phyloP scores from a whole-genome alignment of 2,329 filamentous ascomycete species.

The Cordyceps fumosorosea region DNA sequence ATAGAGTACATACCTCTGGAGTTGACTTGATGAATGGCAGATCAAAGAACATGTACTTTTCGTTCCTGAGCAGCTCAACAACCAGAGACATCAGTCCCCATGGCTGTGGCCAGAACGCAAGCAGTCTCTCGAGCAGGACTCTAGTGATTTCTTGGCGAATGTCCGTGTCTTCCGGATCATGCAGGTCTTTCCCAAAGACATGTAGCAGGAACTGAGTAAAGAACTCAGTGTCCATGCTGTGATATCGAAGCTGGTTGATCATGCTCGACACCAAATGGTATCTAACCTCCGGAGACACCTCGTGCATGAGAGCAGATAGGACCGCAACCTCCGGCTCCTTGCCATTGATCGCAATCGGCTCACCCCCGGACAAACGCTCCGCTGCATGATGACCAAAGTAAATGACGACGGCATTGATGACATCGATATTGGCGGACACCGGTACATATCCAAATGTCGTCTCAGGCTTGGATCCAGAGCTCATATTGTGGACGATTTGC shows the following conservation, averaged over 20 bases:
- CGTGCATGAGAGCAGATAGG: conserved; percentile 69
- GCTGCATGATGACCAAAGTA: conserved; percentile 73
- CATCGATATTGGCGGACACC: conserved; percentile 59
- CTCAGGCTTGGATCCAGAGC: conserved; percentile 48
- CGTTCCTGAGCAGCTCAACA: conserved; percentile 85
- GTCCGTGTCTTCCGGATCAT: conserved; percentile 68
- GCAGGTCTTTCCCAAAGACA: conserved; percentile 71
- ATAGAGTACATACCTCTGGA: conserved; percentile 60
- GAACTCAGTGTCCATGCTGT: conserved; percentile 85
- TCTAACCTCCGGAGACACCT: conserved; percentile 67
- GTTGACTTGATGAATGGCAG: conserved; percentile 85
- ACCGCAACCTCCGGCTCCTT: conserved; percentile 56
- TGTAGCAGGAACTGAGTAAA: conserved; percentile 82
- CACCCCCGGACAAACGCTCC: conserved; percentile 50
- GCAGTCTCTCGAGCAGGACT: conserved; percentile 78
- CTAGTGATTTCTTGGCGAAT: conserved; percentile 88
- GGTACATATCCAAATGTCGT: conserved; percentile 61
- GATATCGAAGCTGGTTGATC: conserved; percentile 85
- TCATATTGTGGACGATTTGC: conserved; percentile 68
- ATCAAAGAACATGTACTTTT: conserved; percentile 86
- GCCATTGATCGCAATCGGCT: conserved; percentile 42
- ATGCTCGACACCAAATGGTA: conserved; percentile 82
- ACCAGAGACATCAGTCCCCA: conserved; percentile 90
- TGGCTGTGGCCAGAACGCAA: conserved; percentile 86
- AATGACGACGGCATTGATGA: conserved; percentile 78